phyloP scores from a whole-genome alignment of 805 yeast genomes.

The Schwanniomyces pseudopolymorphus region DNA sequence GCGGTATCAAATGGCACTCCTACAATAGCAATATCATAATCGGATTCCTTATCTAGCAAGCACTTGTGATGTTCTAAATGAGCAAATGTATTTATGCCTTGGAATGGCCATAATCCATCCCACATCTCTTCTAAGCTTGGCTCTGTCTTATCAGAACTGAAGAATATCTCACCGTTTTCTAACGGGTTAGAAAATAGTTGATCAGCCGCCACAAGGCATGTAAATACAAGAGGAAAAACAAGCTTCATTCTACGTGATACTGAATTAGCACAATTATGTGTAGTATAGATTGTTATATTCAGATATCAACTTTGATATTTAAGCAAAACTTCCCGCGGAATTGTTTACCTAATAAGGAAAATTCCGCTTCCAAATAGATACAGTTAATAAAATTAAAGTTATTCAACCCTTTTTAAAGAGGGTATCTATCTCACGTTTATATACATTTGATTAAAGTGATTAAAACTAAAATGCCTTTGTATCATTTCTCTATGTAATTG shows the following conservation, averaged over 20 bases:
- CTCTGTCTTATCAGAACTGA: constrained; percentile 1
- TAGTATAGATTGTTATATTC: not conserved
- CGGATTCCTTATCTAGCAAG: constrained; percentile 43
- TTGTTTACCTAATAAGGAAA: not conserved
- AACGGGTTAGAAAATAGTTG: constrained; percentile 6
- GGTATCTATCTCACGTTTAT: too few relatives aligned
- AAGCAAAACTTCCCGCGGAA: not conserved
- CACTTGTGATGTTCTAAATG: constrained; percentile 65
- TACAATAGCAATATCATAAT: constrained; percentile 68
- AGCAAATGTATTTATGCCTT: constrained; percentile 71
- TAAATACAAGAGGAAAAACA: not conserved
- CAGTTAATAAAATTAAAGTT: too few relatives aligned
- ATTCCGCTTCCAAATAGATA: not conserved
- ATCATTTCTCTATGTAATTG: too few relatives aligned
- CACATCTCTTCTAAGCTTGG: constrained; percentile 58
- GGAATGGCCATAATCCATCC: constrained; percentile 75
- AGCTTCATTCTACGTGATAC: not conserved
- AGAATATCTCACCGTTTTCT: not conserved
- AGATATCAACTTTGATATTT: not conserved
- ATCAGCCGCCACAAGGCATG: not conserved
- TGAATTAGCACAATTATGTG: not conserved
- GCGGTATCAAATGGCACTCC: constrained; percentile 89
- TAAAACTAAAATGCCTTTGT: too few relatives aligned
- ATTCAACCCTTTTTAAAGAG: too few relatives aligned
- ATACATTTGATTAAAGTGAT: too few relatives aligned